Base-by-base conservation (phyloP, 2,329 filamentous ascomycete species). In the Fusarium coffeatum region DNA sequence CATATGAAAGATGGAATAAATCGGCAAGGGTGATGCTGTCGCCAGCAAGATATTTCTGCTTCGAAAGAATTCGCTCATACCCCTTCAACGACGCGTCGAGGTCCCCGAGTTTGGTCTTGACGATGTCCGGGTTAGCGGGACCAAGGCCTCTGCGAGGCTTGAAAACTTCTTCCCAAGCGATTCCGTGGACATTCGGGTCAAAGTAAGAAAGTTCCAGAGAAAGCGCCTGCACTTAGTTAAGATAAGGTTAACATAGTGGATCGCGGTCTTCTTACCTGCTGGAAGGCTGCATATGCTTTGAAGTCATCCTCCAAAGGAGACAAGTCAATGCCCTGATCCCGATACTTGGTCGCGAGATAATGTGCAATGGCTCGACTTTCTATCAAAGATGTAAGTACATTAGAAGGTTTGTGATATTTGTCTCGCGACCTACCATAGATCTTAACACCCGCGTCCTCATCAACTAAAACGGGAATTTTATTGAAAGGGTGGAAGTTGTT, bases 1-100 rank as follows among this genome's bases (percentile, higher is more conserved):
- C 49, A 27, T 51, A 51, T 3, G 49, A n/a, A 6, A 51, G 9
- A n/a, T 51, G 49, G 13, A 41, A 51, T 1, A 51, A 4, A 51
- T 51, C 49, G 5, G 49, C 49, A 8, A 51, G 49, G 13, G 34
- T 51, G 7, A 51, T 25, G 4, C 41, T 27, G 10, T 51, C 49
- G 8, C 49, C 49, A 27, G 49, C 49, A 22, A 51, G 49, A 27
- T 51, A 51, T 34, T 51, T 51, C 15, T 51, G 49, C 23, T 51
- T 51, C 2, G 49, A 51, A 16, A 51, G 49, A 7, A 51, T 51
- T 12, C 49, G 4, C 34, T 51, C 49, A 25, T 51, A 51, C 15
- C 49, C 49, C 12, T 16, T 11, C 18, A 51, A 27, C 6, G 49
- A 12, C 5, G 15, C 22, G 7, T 51, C 49, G 0, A 51, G 34